Evolutionary conservation across 768 basidiomycete species (phyloP), one percentile per base, ranked within the genome.

Genomic region (Naganishia friedmannii): DNA sequence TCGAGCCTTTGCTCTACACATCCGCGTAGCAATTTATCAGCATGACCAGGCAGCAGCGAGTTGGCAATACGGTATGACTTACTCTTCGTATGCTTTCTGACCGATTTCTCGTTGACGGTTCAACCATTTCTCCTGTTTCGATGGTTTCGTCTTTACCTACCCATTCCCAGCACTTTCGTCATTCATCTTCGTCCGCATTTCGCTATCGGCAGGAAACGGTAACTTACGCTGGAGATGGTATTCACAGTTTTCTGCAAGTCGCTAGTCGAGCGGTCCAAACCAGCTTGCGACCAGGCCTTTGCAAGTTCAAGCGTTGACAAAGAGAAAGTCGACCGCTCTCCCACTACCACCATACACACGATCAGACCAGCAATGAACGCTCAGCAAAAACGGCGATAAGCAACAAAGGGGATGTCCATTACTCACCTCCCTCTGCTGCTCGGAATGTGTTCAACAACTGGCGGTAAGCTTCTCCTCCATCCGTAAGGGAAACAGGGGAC

Each of bases 61-160:
- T 8, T 4, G 31, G 23, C n/a, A 37, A 12, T 37, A 12, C 4
- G 31, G 57, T 58, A 21, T 2, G 31, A 63, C 60, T 8, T 63
- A 63, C 60, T 63, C 60, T 63, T n/a, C 60, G 39, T 63, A 63
- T 46, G 60, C 60, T 29, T 63, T 63, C 23, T 63, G 60, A 15
- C 37, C 39, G 26, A 63, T 63, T 4, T 63, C 60, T 12, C 60
- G 60, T 26, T 63, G 60, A 63, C 60, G 60, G 23, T 63, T 26
- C 13, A 63, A 28, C 60, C 60, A 63, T 45, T 46, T 63, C 29
- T 63, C 60, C 42, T 42, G 60, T 17, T 63, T 63, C 23, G 60
- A 26, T 1, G 60, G 37, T 63, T 63, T 63, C 23, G 60, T 63
- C 60, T 45, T 58, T 4, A 21, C n/a, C 57, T 58, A 37, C 19